Percentiles rank a stretch among this genome's conserved stretches.
These are phyloP conservation scores for Annulohypoxylon truncatum DNA, from an alignment of 2,329 filamentous ascomycete species.

Conservation along the genomic window DNA sequence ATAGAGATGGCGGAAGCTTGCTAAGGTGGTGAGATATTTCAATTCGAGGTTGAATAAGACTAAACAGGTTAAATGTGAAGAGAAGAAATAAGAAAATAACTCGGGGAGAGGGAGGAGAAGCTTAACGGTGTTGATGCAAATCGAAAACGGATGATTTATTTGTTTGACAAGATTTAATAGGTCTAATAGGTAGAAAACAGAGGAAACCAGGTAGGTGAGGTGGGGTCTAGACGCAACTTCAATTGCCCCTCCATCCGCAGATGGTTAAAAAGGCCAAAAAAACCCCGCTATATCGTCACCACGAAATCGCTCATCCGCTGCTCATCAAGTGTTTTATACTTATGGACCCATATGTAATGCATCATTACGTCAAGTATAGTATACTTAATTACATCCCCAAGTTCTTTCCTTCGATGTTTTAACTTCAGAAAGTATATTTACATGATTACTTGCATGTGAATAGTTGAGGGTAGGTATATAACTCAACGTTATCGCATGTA, in stretches of 20 bases:
- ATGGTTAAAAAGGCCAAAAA: slow-evolving; percentile 3
- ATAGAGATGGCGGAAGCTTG: slow-evolving; percentile 28
- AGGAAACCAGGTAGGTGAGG: slow-evolving; percentile 1
- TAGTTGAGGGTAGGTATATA: slow-evolving; percentile 2
- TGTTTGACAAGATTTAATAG: slow-evolving; percentile 22
- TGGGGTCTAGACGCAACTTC: slow-evolving; percentile 8
- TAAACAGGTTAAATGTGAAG: slow-evolving; percentile 15
- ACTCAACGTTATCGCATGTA: neutral
- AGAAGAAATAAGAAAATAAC: slow-evolving; percentile 33
- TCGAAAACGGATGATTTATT: slow-evolving; percentile 27
- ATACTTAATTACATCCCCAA: slow-evolving; percentile 8
- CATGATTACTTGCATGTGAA: too few relatives aligned
- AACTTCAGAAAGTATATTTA: neutral
- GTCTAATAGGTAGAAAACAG: slow-evolving; percentile 22
- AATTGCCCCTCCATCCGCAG: slow-evolving; percentile 26
- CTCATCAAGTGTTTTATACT: slow-evolving; percentile 9
- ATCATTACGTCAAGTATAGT: slow-evolving; percentile 9
- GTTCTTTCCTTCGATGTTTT: neutral
- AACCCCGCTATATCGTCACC: slow-evolving; percentile 27
- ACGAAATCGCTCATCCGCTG: slow-evolving; percentile 35
- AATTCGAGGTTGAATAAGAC: neutral
- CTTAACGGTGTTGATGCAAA: slow-evolving; percentile 7
- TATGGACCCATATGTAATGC: neutral
- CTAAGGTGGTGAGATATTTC: slow-evolving; percentile 8
- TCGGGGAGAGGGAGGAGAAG: slow-evolving; percentile 21